phyloP scores from a whole-genome alignment of 176 grass and related monocot genomes.

The Avena eriantha region DNA sequence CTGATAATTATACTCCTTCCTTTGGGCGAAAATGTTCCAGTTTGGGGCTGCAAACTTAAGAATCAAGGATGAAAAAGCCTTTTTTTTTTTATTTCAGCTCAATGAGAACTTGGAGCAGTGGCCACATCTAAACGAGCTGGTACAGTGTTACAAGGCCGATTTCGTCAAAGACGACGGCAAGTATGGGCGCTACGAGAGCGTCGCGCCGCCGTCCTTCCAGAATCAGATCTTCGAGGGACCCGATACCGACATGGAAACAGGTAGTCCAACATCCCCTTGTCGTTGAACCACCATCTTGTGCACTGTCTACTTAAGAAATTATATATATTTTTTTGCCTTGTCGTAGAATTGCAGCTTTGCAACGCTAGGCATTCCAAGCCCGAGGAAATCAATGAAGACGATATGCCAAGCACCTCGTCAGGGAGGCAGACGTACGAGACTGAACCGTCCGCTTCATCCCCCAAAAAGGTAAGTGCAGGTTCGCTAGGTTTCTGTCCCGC shows the following conservation, averaged over 20 bases:
- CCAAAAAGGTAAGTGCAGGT: constrained; percentile 54
- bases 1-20: constrained; percentile 1
- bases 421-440: constrained; percentile 78
- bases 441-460: constrained; percentile 52
- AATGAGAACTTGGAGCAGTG: constrained; percentile 96
- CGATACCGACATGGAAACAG: constrained; percentile 96
- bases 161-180: constrained; percentile 92
- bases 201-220: constrained; percentile 64
- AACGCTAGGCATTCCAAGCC: constrained; percentile 75
- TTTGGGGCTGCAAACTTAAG: constrained; percentile 7
- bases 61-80: constrained; percentile 29
- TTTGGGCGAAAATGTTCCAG: background rate
- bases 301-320: background rate
- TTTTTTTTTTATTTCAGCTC: constrained; percentile 57
- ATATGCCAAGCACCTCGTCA: constrained; percentile 90
- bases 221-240: constrained; percentile 99
- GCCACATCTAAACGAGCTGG: constrained; percentile 96
- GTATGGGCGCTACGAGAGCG: constrained; percentile 83
- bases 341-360: constrained; percentile 84
- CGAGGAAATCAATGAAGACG: constrained; percentile 71
- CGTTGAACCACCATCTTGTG: constrained; percentile 16
- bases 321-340: constrained; percentile 23
- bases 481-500: constrained; percentile 32
- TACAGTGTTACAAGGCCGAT: constrained; percentile 92
- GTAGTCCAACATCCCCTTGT: constrained; percentile 46